These are phyloP conservation scores for Canariomyces notabilis DNA, from an alignment of 2,329 filamentous ascomycete genomes.

Conservation along the genomic window DNA sequence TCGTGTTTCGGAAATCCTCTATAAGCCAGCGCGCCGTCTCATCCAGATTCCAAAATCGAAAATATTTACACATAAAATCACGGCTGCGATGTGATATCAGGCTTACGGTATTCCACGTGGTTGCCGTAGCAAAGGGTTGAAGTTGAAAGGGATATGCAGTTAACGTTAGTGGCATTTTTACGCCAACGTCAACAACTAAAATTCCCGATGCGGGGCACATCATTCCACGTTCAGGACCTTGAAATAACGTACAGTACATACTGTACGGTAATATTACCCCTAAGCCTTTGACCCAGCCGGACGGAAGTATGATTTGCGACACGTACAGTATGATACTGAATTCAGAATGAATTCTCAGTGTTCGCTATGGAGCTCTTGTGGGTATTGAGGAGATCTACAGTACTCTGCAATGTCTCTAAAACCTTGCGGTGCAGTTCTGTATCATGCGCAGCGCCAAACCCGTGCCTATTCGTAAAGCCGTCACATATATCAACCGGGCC, in stretches of 20 bases:
- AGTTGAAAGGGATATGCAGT: too few species aligned
- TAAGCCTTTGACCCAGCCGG: too few species aligned
- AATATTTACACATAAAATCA: not conserved
- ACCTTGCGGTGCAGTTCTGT: slow-evolving; percentile 2
- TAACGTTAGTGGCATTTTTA: too few species aligned
- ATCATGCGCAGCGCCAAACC: slow-evolving; percentile 2
- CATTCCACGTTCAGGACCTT: not conserved
- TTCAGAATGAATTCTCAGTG: too few species aligned
- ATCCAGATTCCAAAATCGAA: not conserved
- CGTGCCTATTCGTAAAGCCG: not conserved
- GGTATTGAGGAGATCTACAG: not conserved
- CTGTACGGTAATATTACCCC: too few species aligned
- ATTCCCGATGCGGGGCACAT: not conserved
- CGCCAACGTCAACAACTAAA: too few species aligned
- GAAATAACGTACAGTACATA: too few species aligned
- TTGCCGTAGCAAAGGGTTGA: not conserved
- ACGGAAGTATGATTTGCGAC: too few species aligned
- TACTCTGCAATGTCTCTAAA: not conserved
- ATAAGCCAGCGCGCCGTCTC: too few species aligned
- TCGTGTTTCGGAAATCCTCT: too few species aligned
- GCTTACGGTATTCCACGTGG: not conserved
- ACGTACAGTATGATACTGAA: too few species aligned
- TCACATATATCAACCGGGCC: not conserved
- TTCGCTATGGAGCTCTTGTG: not conserved
- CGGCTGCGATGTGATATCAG: not conserved